Conservation (phyloP, 129 eudicot species). For the Centaurea solstitialis region DNA sequence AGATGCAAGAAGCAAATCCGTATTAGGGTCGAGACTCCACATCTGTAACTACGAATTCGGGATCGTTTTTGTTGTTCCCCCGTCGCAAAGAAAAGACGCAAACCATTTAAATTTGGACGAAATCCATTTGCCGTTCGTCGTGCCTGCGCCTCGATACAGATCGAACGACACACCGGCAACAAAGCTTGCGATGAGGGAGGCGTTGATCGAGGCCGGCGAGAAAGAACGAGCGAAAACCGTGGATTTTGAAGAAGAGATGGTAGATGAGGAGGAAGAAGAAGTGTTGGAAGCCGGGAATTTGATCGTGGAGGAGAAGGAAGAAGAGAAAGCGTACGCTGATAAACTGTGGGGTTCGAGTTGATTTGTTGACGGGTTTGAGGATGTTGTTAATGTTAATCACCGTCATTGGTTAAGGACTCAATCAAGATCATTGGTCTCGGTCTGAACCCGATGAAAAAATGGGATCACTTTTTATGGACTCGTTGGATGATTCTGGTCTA, state of each 20-base stretch:
- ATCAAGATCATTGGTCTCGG: background rate
- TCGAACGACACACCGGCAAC: conserved; percentile 74
- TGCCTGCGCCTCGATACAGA: conserved; percentile 88
- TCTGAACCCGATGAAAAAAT: background rate
- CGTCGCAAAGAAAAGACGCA: conserved; percentile 27
- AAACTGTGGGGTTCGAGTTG: conserved; percentile 77
- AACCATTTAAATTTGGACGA: conserved; percentile 53
- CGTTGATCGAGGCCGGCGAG: conserved; percentile 40
- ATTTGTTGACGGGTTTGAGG: conserved; percentile 23
- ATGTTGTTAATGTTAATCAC: background rate
- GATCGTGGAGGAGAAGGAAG: conserved; percentile 61
- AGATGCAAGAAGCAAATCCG: conserved; percentile 35
- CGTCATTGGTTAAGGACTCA: background rate
- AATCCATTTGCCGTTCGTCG: conserved; percentile 66
- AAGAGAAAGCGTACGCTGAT: conserved; percentile 84
- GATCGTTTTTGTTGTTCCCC: conserved; percentile 65
- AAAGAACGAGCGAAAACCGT: conserved; percentile 34
- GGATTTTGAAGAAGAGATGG: conserved; percentile 54
- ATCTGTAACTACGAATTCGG: conserved; percentile 89
- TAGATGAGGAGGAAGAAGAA: conserved; percentile 76
- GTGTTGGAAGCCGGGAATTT: conserved; percentile 36
- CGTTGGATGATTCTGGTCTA: background rate
- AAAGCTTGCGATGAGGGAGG: conserved; percentile 73
- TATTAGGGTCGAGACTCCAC: conserved; percentile 70
- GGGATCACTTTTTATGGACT: background rate